Evolutionary conservation across 2,329 filamentous ascomycete species (phyloP), one percentile per base, ranked within the genome.

Genomic region (Phialocephala subalpina): DNA sequence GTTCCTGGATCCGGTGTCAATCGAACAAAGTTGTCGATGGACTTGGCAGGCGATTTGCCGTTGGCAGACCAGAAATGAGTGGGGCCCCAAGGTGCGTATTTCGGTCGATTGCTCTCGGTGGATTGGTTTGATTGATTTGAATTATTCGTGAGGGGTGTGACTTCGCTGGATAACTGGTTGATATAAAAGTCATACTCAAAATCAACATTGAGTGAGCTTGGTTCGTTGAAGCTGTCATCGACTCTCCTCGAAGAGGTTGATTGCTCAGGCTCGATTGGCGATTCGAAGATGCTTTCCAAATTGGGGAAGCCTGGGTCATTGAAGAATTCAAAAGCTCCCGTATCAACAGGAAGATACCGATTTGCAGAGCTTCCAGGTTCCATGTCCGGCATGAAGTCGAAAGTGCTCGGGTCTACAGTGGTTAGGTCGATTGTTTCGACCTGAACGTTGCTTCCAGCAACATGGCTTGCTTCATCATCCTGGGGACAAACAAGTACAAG

Each of bases 171-270:
- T 5, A 58, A n/a, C 11, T 58, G 36, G 25, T 58, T 42, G 40
- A 58, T n/a, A 58, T 45, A 58, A n/a, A 42, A 40, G 14, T 42
- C 36, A 45, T 42, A 58, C 8, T 58, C 57, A 16, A 58, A 42
- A 5, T 58, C 36, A 3, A 29, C 12, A 7, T 58, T 36, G 16
- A 27, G 36, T 7, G 36, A 12, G 14, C 20, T 45, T 18, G 57
- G 35, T 40, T 16, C 36, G 16, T 45, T 35, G 4, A 16, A 3
- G 38, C 5, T 53, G 6, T 12, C 27, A 8, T 3, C n/a, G 3
- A 29, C 25, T 33, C 49, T 53, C 5, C n/a, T 33, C n/a, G 49
- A 14, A 3, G 49, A 18, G 3, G 25, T 18, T 4, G 22, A 33
- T 14, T 22, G 12, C 18, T 29, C 25, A 18, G 49, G 3, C 18